Percentiles rank a stretch among this genome's conserved stretches.
Conservation (phyloP, 1,139 yeast species). For the Saccharomyces hybrid region DNA sequence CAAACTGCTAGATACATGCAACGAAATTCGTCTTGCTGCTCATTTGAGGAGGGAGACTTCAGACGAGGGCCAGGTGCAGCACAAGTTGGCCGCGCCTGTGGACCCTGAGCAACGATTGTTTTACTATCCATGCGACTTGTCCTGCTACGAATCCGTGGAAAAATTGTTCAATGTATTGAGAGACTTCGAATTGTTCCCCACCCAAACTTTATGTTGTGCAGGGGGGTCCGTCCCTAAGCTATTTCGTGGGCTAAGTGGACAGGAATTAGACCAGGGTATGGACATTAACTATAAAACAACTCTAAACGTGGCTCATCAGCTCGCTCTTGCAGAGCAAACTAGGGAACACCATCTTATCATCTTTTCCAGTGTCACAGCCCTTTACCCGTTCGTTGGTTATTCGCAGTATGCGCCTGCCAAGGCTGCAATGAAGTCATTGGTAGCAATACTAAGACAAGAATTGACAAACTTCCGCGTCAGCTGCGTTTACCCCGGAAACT, state of each 20-base stretch:
- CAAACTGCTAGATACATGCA: constrained; percentile 46
- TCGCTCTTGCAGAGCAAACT: constrained; percentile 25
- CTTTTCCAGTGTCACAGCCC: constrained; percentile 74
- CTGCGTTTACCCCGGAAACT: constrained; percentile 80
- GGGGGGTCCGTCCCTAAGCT: constrained; percentile 79
- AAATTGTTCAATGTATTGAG: constrained; percentile 34
- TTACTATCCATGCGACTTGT: constrained; percentile 59
- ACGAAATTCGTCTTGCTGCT: constrained; percentile 33
- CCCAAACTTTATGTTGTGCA: constrained; percentile 76
- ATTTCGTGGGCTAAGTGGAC: constrained; percentile 56
- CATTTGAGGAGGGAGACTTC: background rate
- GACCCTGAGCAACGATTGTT: constrained; percentile 32
- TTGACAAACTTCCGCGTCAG: constrained; percentile 57
- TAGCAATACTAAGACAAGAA: constrained; percentile 77
- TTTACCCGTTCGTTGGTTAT: constrained; percentile 87
- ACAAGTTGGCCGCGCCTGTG: constrained; percentile 1
- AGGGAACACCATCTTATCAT: constrained; percentile 48
- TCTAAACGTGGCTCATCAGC: constrained; percentile 58
- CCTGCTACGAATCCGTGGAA: constrained; percentile 47
- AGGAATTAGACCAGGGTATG: constrained; percentile 55
- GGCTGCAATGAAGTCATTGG: constrained; percentile 69
- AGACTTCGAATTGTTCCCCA: constrained; percentile 41
- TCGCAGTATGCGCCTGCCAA: constrained; percentile 85
- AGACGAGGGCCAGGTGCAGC: background rate
- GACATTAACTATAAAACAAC: constrained; percentile 68